Evolutionary conservation across 1,284 basidiomycete genomes (phyloP).

Genomic region (Sparassis latifolia): DNA sequence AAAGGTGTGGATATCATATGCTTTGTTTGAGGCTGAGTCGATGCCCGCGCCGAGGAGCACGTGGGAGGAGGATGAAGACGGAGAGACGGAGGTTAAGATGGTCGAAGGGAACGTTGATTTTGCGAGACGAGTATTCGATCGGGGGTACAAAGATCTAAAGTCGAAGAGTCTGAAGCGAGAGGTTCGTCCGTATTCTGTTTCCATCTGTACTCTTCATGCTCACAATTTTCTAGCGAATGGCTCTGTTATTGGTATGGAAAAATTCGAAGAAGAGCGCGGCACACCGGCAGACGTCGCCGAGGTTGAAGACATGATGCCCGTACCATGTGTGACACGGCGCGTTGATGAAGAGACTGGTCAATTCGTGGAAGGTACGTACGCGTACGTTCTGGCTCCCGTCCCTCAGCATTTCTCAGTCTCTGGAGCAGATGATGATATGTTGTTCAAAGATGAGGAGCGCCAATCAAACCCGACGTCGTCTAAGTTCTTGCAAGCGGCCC

Average conservation of each 20-base stretch:
- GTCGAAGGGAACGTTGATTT: constrained; percentile 43
- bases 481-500: constrained; percentile 92
- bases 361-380: not conserved
- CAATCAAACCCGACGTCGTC: constrained; percentile 88
- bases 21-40: constrained; percentile 67
- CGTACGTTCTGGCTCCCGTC: too few species aligned
- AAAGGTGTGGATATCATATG: constrained; percentile 86
- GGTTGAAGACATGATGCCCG: constrained; percentile 88
- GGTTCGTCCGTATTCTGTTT: constrained; percentile 36
- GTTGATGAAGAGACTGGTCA: constrained; percentile 58
- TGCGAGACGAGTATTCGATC: constrained; percentile 75
- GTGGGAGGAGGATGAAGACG: constrained; percentile 72
- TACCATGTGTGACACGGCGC: constrained; percentile 80
- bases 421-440: constrained; percentile 80
- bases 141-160: constrained; percentile 84
- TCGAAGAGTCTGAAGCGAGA: constrained; percentile 79
- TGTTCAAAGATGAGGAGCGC: constrained; percentile 91
- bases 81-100: constrained; percentile 27
- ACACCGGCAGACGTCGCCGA: constrained; percentile 61
- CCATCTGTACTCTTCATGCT: constrained; percentile 1
- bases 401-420: not conserved
- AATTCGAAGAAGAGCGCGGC: constrained; percentile 80
- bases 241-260: constrained; percentile 91
- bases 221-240: constrained; percentile 57
- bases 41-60: constrained; percentile 59